Conservation (phyloP, 1,284 basidiomycete species). For the Fomitopsis palustris region DNA sequence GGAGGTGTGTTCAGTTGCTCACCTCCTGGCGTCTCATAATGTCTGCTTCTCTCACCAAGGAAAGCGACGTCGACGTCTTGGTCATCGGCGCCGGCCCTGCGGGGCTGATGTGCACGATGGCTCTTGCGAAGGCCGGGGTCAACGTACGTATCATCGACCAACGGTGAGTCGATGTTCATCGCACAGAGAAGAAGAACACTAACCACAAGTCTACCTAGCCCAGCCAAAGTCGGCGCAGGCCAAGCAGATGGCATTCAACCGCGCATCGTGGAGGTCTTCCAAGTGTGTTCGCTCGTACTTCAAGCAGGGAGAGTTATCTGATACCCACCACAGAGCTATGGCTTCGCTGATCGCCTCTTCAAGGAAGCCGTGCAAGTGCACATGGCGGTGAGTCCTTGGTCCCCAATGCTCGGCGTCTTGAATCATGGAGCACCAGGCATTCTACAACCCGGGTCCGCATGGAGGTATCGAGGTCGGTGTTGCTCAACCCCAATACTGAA, state of each 20-base stretch:
- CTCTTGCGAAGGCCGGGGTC: conserved; percentile 55
- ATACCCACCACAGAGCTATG: conserved; percentile 54
- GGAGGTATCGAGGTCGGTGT: conserved; percentile 57
- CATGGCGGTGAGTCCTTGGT: conserved; percentile 44
- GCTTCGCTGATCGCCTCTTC: conserved; percentile 60
- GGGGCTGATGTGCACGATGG: conserved; percentile 62
- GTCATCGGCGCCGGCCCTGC: conserved; percentile 57
- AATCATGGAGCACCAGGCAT: conserved; percentile 43
- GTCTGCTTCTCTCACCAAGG: conserved; percentile 18
- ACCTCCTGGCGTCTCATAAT: background rate
- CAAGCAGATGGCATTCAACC: conserved; percentile 81
- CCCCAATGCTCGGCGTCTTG: too few species aligned
- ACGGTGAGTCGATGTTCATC: conserved; percentile 36
- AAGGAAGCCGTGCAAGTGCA: conserved; percentile 68
- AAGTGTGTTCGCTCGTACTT: conserved; percentile 35
- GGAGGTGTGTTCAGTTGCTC: background rate
- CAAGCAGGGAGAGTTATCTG: background rate
- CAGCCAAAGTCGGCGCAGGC: conserved; percentile 56
- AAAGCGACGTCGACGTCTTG: conserved; percentile 49
- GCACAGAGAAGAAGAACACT: background rate
- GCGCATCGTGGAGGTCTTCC: conserved; percentile 73
- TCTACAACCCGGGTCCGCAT: conserved; percentile 61
- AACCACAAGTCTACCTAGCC: conserved; percentile 33
- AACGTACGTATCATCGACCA: conserved; percentile 66
- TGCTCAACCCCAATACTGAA: background rate